Percentiles rank a stretch among this genome's conserved stretches.
These are phyloP conservation scores for Dentipellis sp. DNA, from an alignment of 768 basidiomycete species.

Conservation along the genomic window DNA sequence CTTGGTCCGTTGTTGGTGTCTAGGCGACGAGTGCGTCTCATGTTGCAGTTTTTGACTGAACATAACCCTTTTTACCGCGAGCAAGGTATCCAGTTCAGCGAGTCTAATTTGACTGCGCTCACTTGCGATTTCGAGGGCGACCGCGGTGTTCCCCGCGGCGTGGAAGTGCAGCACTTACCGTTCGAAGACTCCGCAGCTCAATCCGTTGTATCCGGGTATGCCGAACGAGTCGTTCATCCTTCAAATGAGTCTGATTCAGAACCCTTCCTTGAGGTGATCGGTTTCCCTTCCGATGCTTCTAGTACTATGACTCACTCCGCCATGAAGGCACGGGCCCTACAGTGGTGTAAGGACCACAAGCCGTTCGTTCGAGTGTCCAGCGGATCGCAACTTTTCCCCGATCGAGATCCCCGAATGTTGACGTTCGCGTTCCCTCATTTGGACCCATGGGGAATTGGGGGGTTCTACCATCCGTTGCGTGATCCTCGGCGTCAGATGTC, in stretches of 20 bases:
- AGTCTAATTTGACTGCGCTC: neutral
- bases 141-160: neutral
- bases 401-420: slow-evolving; percentile 28
- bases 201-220: neutral
- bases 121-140: neutral
- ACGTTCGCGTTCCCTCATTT: slow-evolving; percentile 33
- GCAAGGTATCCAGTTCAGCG: neutral
- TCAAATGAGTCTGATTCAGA: neutral
- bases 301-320: neutral
- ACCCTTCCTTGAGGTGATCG: neutral
- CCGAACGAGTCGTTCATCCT: neutral
- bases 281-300: neutral
- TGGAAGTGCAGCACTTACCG: neutral
- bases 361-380: neutral
- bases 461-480: slow-evolving; percentile 26
- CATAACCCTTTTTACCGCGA: neutral
- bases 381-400: no score
- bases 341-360: neutral
- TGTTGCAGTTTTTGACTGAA: neutral
- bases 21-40: neutral
- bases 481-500: slow-evolving; percentile 8
- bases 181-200: neutral
- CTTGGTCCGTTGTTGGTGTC: neutral
- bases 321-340: neutral
- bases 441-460: slow-evolving; percentile 34